Evolutionary conservation across 164 flowering plant genomes (phyloP), one percentile per base, ranked within the genome.

Genomic region (Vitis amurensis): DNA sequence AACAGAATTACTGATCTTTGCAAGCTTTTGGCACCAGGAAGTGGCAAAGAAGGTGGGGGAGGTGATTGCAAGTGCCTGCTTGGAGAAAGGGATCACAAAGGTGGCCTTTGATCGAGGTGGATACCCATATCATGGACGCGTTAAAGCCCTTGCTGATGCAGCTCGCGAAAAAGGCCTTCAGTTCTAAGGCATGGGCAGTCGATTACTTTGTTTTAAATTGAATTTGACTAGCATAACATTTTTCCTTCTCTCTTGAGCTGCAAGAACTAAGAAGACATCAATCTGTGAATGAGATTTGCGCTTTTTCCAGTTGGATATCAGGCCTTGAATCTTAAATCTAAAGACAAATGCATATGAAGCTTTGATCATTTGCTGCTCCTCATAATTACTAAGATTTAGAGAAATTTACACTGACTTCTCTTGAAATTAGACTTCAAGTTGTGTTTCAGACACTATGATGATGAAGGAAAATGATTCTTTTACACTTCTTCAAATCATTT

Each of bases 51-150:
- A 77, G 80, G 74, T 95, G 9, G 99, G 99, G 8, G 99, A 93
- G 85, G 76, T 61, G 47, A 91, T 95, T 72, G 99, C 98, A 57
- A 93, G 89, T 80, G 74, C 87, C 8, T 95, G 99, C 71, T 73
- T 93, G 76, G 98, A 93, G 81, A 95, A 93, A 77, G 97, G 98
- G 72, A 89, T 95, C 48, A 83, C 84, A 14, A 90, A 86, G 72
- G 98, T 95, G 52, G 98, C 92, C 16, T 93, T 93, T 76, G 99
- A 95, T 68, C 83, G 98, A 60, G 99, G 98, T 55, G 99, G 99
- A 51, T 95, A 86, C 64, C 92, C 86, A 16, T 95, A 93, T 77
- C 98, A 95, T 84, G 99, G 99, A 37, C 96, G 99, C 9, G 73
- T 95, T 70, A 72, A 87, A 86, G 98, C 97, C 49, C 81, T 95